Base-by-base conservation (phyloP, 2,329 filamentous ascomycete genomes). In the Fusarium sororula region DNA sequence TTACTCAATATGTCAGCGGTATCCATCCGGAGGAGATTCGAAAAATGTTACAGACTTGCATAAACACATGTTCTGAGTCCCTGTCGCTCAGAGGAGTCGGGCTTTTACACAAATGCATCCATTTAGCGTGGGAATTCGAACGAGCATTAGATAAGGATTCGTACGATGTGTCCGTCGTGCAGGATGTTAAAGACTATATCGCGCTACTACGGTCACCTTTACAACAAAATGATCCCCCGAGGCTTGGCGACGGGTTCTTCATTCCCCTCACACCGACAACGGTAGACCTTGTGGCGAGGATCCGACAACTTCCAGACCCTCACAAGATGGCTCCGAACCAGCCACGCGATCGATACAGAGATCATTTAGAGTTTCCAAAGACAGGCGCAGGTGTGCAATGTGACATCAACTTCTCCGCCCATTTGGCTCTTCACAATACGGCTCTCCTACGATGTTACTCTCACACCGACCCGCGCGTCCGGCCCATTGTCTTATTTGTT, bases 371-470 rank as follows among this genome's bases (percentile, higher is more conserved):
- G 80, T 96, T 96, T 66, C 93, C 93, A 11, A 94, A 94, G 78
- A 85, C 86, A 14, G 92, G 91, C 8, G 89, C 92, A 35, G 94
- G 94, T n/a, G 93, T 96, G 20, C 93, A 95, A 80, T 96, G 94
- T 80, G 94, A 98, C 79, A 94, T 98, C 85, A 97, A 97, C 81
- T 98, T 98, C 80, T 93, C 93, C 4, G 95, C 95, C 24, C 90
- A 93, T 50, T 88, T 98, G 7, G 94, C 92, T 4, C 86, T 97
- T 7, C 92, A 96, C 74, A 98, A 98, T 81, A 97, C 95, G 0
- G 84, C 90, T 39, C 89, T 98, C 44, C 88, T 98, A 37, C 90
- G 93, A 44, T 96, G 94, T 81, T 98, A 98, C 82, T 92, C 93
- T 5, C 88, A 90, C 63, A 93, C 92, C 26, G 95, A 98, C 79